These are phyloP conservation scores for Trichoderma gracile DNA, from an alignment of 2,329 filamentous ascomycete species.

Conservation along the genomic window DNA sequence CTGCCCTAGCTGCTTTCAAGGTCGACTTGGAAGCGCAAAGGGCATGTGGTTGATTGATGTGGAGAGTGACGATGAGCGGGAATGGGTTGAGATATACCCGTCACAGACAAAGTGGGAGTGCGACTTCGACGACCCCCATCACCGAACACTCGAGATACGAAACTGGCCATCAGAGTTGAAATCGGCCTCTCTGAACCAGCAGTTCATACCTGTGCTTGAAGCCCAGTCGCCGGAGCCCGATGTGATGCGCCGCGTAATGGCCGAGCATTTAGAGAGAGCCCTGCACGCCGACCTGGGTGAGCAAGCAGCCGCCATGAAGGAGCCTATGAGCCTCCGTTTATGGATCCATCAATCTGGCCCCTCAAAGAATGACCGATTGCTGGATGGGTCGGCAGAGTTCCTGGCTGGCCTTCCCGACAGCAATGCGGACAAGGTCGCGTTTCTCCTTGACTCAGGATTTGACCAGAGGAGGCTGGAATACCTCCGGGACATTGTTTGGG, in stretches of 20 bases:
- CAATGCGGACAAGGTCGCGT: slow-evolving; percentile 53
- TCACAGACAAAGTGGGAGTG: slow-evolving; percentile 71
- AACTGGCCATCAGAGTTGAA: slow-evolving; percentile 38
- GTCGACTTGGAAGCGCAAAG: slow-evolving; percentile 70
- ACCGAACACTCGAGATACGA: slow-evolving; percentile 67
- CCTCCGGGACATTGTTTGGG: slow-evolving; percentile 50
- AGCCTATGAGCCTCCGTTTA: slow-evolving; percentile 51
- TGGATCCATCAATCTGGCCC: slow-evolving; percentile 53
- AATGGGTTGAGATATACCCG: slow-evolving; percentile 66
- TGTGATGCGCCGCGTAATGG: slow-evolving; percentile 51
- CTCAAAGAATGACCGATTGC: slow-evolving; percentile 41
- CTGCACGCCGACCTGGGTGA: slow-evolving; percentile 55
- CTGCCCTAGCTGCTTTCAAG: slow-evolving; percentile 68
- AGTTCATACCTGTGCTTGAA: slow-evolving; percentile 68
- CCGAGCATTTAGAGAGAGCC: slow-evolving; percentile 49
- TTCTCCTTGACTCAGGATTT: slow-evolving; percentile 63
- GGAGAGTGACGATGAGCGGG: slow-evolving; percentile 43
- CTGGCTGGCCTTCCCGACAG: slow-evolving; percentile 52
- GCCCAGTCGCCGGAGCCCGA: slow-evolving; percentile 53
- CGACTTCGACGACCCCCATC: slow-evolving; percentile 47
- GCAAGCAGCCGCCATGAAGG: slow-evolving; percentile 52
- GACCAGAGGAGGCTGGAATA: slow-evolving; percentile 49
- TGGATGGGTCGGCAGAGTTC: slow-evolving; percentile 45
- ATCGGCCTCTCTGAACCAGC: slow-evolving; percentile 62
- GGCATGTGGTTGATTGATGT: slow-evolving; percentile 71